Conservation (phyloP, 2,329 filamentous ascomycete species). For the Tolypocladium guangdongense region DNA sequence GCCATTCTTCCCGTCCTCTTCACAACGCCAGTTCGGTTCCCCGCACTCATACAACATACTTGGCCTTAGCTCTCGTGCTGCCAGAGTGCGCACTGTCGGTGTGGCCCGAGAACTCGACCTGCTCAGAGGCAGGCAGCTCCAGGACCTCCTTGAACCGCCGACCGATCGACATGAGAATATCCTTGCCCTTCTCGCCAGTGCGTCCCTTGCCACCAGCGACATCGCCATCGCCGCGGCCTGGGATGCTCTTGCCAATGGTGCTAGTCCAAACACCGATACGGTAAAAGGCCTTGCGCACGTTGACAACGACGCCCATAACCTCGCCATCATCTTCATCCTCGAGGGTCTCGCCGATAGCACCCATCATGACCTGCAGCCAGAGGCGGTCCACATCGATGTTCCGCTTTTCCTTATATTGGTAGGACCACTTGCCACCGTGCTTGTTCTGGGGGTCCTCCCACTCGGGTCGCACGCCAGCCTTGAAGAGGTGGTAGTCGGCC, state of each 20-base stretch:
- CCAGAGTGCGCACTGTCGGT: slow-evolving; percentile 88
- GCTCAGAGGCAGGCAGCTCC: slow-evolving; percentile 63
- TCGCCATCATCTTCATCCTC: slow-evolving; percentile 92
- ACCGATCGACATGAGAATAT: slow-evolving; percentile 76
- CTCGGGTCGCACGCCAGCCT: slow-evolving; percentile 89
- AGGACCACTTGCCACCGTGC: slow-evolving; percentile 98
- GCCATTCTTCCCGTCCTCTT: slow-evolving; percentile 7
- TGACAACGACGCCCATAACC: slow-evolving; percentile 98
- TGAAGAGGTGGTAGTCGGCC: slow-evolving; percentile 99
- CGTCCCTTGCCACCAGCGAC: slow-evolving; percentile 69
- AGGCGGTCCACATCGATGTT: slow-evolving; percentile 84
- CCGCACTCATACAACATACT: slow-evolving; percentile 62
- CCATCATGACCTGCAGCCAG: slow-evolving; percentile 95
- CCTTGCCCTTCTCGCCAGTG: slow-evolving; percentile 69
- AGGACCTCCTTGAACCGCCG: slow-evolving; percentile 87
- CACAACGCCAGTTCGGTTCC: neutral
- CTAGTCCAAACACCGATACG: slow-evolving; percentile 96
- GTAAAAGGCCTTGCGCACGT: slow-evolving; percentile 97
- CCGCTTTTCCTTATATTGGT: slow-evolving; percentile 94
- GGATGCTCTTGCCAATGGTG: slow-evolving; percentile 77
- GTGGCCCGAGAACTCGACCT: slow-evolving; percentile 92
- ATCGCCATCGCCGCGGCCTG: slow-evolving; percentile 62
- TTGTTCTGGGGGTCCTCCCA: slow-evolving; percentile 99
- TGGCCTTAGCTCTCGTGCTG: slow-evolving; percentile 91
- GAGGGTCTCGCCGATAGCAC: slow-evolving; percentile 93